Evolutionary conservation across 1,139 yeast species (phyloP).

Genomic region (Kodamaea suecica): DNA sequence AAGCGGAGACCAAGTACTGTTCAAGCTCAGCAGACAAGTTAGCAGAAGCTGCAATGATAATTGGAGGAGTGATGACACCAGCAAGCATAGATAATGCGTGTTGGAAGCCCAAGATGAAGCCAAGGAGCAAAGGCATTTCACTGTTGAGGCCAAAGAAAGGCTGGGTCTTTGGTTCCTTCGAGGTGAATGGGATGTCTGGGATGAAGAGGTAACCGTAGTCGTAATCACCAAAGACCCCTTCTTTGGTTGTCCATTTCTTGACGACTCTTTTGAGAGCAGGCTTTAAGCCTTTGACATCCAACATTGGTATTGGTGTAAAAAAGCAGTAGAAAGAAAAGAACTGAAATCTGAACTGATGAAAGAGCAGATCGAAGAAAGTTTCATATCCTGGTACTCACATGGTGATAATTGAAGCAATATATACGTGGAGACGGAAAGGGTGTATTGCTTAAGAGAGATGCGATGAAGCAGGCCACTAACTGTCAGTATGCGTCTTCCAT

Average conservation of each 20-base stretch:
- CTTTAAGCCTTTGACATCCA: conserved; percentile 11
- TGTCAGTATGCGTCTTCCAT: no score
- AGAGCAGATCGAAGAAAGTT: no score
- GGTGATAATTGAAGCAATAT: no score
- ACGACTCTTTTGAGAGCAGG: conserved; percentile 21
- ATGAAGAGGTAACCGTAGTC: conserved; percentile 74
- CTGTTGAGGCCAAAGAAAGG: conserved; percentile 81
- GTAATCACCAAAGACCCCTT: conserved; percentile 79
- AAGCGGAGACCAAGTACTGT: conserved; percentile 74
- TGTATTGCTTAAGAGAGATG: no score
- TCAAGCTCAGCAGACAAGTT: conserved; percentile 48
- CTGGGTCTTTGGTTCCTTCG: conserved; percentile 50
- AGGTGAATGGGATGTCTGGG: conserved; percentile 70
- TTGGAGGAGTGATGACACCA: conserved; percentile 85
- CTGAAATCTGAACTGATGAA: no score
- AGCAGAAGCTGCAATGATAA: conserved; percentile 62
- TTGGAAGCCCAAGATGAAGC: conserved; percentile 76
- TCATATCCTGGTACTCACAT: no score
- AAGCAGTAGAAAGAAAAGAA: no score
- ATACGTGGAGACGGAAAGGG: no score
- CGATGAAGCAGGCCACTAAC: no score
- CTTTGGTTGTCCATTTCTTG: conserved; percentile 60
- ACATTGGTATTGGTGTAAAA: no score
- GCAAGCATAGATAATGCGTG: conserved; percentile 89
- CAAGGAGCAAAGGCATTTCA: conserved; percentile 75